Conservation (phyloP, 306 rosid genomes). For the Fragaria vesca region DNA sequence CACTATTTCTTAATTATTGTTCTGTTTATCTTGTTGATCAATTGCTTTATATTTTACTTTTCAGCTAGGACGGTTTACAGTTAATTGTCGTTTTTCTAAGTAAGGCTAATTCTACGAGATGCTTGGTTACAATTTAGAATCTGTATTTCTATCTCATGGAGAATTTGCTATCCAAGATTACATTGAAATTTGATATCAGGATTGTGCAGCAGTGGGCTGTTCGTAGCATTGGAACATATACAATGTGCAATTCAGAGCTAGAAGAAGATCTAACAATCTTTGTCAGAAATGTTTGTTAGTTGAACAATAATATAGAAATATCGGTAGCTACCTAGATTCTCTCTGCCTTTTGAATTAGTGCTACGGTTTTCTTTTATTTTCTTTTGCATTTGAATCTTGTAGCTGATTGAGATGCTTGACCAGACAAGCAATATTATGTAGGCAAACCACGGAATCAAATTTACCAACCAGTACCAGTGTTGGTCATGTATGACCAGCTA, state of each 20-base stretch:
- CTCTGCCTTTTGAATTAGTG: background rate
- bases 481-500: no score
- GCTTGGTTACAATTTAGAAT: no score
- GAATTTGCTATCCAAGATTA: background rate
- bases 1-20: no score
- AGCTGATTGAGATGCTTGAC: background rate
- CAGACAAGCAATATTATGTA: background rate
- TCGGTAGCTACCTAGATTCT: background rate
- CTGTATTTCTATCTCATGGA: background rate
- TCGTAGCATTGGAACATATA: background rate
- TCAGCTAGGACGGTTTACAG: background rate
- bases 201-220: background rate
- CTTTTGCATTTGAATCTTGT: background rate
- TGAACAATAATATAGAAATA: background rate
- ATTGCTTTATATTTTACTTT: no score
- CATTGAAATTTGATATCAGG: background rate
- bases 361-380: background rate
- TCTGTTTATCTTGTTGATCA: background rate
- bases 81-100: background rate
- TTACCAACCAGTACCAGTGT: no score
- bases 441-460: no score
- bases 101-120: background rate
- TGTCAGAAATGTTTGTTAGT: background rate
- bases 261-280: background rate
- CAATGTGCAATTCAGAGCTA: background rate